phyloP scores from a whole-genome alignment of 1,284 basidiomycete species.

The Sparassis latifolia region DNA sequence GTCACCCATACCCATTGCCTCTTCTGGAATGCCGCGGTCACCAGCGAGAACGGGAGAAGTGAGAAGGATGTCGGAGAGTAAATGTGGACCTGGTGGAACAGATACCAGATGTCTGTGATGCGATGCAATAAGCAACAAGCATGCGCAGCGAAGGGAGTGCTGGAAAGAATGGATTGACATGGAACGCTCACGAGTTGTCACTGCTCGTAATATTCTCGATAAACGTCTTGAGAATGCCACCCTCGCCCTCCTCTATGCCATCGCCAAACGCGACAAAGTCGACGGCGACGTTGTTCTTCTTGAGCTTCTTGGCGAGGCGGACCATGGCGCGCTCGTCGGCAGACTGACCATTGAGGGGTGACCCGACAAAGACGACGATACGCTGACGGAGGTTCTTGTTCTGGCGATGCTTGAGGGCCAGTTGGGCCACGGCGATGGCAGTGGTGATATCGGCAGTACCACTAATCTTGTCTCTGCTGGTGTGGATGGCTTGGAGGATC shows the following conservation, averaged over 20 bases:
- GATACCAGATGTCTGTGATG: constrained; percentile 70
- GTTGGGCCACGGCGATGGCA: constrained; percentile 88
- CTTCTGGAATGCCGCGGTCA: constrained; percentile 71
- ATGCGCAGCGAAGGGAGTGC: neutral
- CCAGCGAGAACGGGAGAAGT: constrained; percentile 79
- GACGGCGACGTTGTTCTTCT: constrained; percentile 98
- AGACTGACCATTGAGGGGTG: constrained; percentile 67
- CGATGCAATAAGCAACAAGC: neutral
- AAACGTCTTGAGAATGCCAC: constrained; percentile 64
- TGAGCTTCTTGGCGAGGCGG: constrained; percentile 91
- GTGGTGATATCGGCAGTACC: constrained; percentile 84
- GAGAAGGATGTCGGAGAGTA: constrained; percentile 82
- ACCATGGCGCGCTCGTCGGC: constrained; percentile 74
- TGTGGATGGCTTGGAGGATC: constrained; percentile 77
- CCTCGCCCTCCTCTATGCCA: constrained; percentile 61
- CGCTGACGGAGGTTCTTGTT: constrained; percentile 98
- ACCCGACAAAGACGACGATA: constrained; percentile 90
- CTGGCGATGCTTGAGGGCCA: constrained; percentile 95
- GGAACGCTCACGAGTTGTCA: constrained; percentile 72
- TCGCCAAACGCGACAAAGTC: constrained; percentile 85
- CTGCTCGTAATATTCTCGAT: constrained; percentile 72
- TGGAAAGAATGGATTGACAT: neutral
- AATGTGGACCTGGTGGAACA: constrained; percentile 71
- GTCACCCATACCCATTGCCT: constrained; percentile 45
- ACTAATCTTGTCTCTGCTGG: constrained; percentile 62